These are phyloP conservation scores for Penicillium sp. DNA, from an alignment of 2,329 filamentous ascomycete species.

Conservation along the genomic window DNA sequence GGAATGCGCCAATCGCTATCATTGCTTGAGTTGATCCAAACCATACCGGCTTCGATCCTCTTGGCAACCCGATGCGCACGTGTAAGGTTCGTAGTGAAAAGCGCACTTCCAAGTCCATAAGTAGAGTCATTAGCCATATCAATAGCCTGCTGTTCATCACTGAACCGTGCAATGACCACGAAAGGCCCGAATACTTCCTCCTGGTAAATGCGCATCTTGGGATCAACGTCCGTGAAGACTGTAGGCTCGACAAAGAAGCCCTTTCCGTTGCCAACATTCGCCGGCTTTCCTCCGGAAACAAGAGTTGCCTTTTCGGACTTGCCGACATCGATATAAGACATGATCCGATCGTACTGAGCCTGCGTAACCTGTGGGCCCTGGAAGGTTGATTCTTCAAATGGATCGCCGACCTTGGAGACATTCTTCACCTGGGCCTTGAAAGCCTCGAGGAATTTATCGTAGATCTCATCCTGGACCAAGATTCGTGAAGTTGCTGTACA, in stretches of 20 bases:
- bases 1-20: constrained; percentile 40
- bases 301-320: constrained; percentile 39
- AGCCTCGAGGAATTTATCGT: constrained; percentile 23
- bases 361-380: constrained; percentile 29
- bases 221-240: constrained; percentile 36
- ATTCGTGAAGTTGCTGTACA: constrained; percentile 38
- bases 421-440: constrained; percentile 29
- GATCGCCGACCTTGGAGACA: constrained; percentile 35
- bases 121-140: constrained; percentile 40
- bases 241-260: constrained; percentile 28
- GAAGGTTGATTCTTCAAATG: constrained; percentile 34
- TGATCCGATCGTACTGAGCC: constrained; percentile 28
- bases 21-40: constrained; percentile 43
- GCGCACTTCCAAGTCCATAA: constrained; percentile 41
- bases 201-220: constrained; percentile 38
- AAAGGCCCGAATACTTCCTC: constrained; percentile 47
- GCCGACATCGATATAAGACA: constrained; percentile 32
- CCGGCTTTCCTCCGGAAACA: constrained; percentile 33
- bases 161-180: constrained; percentile 38
- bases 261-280: constrained; percentile 32
- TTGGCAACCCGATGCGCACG: constrained; percentile 40
- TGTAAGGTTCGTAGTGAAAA: constrained; percentile 42
- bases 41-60: constrained; percentile 43
- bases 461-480: constrained; percentile 26
- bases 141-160: constrained; percentile 38